These are phyloP conservation scores for Mycena amicta DNA, from an alignment of 768 basidiomycete species.

Conservation along the genomic window DNA sequence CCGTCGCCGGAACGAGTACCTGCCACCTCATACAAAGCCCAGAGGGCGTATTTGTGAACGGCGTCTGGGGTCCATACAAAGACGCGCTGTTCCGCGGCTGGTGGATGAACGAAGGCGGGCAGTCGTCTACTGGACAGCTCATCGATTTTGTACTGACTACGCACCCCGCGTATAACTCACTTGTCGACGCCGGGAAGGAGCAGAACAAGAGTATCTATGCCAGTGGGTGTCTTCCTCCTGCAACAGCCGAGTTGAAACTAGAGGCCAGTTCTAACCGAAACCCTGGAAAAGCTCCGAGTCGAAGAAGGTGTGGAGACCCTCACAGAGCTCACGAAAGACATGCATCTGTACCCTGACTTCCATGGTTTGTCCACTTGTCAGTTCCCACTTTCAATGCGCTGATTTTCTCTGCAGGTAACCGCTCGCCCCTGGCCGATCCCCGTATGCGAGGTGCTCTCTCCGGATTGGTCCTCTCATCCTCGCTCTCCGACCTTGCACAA, in stretches of 20 bases:
- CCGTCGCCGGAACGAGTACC: slow-evolving; percentile 94
- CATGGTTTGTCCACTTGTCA: slow-evolving; percentile 58
- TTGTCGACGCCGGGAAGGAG: slow-evolving; percentile 64
- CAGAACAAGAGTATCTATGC: slow-evolving; percentile 61
- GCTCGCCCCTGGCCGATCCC: slow-evolving; percentile 95
- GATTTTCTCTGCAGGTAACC: slow-evolving; percentile 63
- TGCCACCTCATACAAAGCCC: slow-evolving; percentile 92
- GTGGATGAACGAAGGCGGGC: slow-evolving; percentile 99
- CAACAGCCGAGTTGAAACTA: no score
- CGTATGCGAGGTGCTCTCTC: slow-evolving; percentile 91
- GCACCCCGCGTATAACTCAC: slow-evolving; percentile 79
- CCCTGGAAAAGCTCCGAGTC: slow-evolving; percentile 65
- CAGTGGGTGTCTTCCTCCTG: slow-evolving; percentile 43
- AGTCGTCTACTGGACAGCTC: slow-evolving; percentile 93
- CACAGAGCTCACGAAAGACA: slow-evolving; percentile 85
- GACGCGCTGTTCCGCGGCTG: slow-evolving; percentile 90
- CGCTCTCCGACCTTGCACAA: slow-evolving; percentile 79
- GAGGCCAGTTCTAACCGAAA: slow-evolving; percentile 69
- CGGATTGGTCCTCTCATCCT: slow-evolving; percentile 80
- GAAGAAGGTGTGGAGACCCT: slow-evolving; percentile 60
- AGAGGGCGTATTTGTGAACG: slow-evolving; percentile 82
- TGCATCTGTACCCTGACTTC: slow-evolving; percentile 95
- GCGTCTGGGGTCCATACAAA: slow-evolving; percentile 93
- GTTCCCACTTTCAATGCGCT: slow-evolving; percentile 2
- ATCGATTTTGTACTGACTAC: slow-evolving; percentile 95